Evolutionary conservation across 2,329 filamentous ascomycete genomes (phyloP).

Genomic region (Venturia carpophila): DNA sequence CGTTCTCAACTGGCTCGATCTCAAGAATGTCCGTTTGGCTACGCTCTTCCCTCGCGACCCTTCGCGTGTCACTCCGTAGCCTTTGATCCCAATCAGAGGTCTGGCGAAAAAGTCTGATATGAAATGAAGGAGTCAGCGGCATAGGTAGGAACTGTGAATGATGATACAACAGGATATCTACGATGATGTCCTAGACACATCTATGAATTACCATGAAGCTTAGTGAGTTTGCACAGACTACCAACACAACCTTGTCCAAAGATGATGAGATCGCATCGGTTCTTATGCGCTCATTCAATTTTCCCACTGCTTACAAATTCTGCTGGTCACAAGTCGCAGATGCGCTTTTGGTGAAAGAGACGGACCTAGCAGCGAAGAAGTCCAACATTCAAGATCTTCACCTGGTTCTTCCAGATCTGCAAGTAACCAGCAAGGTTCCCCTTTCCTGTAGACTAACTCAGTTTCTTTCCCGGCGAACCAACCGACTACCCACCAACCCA

Average conservation of each 20-base stretch:
- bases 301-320: no score
- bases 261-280: no score
- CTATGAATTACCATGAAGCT: background rate
- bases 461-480: no score
- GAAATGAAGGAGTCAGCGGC: background rate
- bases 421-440: no score
- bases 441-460: no score
- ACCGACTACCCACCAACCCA: no score
- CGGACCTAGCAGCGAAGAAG: no score
- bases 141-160: background rate
- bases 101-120: background rate
- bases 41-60: constrained; percentile 59
- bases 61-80: constrained; percentile 42
- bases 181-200: background rate
- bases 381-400: no score
- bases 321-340: no score
- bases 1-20: constrained; percentile 57
- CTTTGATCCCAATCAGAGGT: background rate
- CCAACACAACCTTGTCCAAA: background rate
- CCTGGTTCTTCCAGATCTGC: no score
- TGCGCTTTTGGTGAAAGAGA: no score
- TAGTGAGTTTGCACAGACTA: background rate
- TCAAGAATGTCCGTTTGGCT: constrained; percentile 55
- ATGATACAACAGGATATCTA: background rate
- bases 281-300: no score